Evolutionary conservation across 192 early-diverging fungal species (phyloP), one percentile per base, ranked within the genome.

Genomic region (Coemansia sp.): DNA sequence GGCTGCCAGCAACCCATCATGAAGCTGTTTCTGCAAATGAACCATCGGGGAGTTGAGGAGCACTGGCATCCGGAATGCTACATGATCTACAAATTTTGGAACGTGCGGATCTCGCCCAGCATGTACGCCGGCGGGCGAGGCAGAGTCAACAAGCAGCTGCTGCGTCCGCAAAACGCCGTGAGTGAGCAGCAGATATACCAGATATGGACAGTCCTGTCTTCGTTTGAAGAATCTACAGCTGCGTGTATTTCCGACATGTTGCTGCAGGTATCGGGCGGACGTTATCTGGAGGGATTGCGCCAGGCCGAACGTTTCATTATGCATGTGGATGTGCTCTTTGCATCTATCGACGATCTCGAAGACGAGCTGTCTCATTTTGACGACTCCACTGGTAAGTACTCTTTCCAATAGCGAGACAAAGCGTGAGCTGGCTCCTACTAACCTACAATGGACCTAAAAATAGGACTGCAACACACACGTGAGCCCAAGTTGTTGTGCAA

Each of bases 31-130:
- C 84, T 99, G 40, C 94, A 99, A 70, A 92, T 95, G 63, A 90
- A 82, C 56, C 77, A 88, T 45, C 89, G 87, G 50, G 76, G 70
- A 19, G 70, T 59, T 26, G 80, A 84, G 38, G 91, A 95, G 63
- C 92, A 94, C 65, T 99, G 97, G 97, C 97, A 99, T 70, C 94
- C 95, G 6, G 92, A 95, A 65, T 99, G 97, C 71, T 99, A 99
- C 77, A 98, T 98, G 97, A 97, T 99, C 45, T 92, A 94, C 79
- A 96, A 97, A 85, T 79, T 79, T 47, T 82, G 81, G 78, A 74
- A 81, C 59, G 80, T 79, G 13, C 63, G 65, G 28, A 71, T 70
- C 63, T 68, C 51, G 11, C 72, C 71, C 23, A 63, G 65, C 57
- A 70, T 70, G 63, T 68, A 81, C 52, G 71, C 61, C 4, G 73